Percentiles rank a stretch among this genome's conserved stretches.
These are phyloP conservation scores for Arthrobotrys iridis DNA, from an alignment of 2,329 filamentous ascomycete genomes.

Conservation along the genomic window DNA sequence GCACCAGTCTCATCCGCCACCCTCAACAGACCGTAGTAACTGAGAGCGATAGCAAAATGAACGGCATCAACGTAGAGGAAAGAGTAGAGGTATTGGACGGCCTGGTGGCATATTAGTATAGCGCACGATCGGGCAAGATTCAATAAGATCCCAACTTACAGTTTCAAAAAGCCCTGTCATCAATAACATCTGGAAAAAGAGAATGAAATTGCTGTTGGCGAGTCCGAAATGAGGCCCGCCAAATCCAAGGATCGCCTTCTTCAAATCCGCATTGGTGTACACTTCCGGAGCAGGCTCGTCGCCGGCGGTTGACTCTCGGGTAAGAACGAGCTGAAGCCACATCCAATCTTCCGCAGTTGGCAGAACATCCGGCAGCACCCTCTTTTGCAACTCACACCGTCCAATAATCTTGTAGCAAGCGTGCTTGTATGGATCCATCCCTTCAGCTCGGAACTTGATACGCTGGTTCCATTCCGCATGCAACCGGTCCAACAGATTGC, in stretches of 20 bases:
- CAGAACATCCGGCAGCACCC: constrained; percentile 71
- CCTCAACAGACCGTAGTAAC: constrained; percentile 87
- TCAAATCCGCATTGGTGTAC: constrained; percentile 74
- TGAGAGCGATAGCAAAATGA: constrained; percentile 89
- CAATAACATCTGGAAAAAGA: constrained; percentile 83
- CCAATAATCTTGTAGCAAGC: constrained; percentile 98
- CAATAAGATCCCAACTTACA: constrained; percentile 33
- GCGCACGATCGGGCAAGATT: neutral
- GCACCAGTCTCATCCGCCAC: constrained; percentile 63
- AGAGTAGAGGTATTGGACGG: constrained; percentile 86
- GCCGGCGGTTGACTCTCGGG: constrained; percentile 72
- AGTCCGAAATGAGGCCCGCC: constrained; percentile 84
- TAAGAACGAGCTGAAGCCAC: constrained; percentile 77
- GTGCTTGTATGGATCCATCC: constrained; percentile 93
- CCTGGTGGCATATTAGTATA: constrained; percentile 64
- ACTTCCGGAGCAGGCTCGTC: constrained; percentile 74
- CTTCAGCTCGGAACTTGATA: constrained; percentile 82
- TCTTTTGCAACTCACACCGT: constrained; percentile 74
- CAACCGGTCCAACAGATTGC: constrained; percentile 84
- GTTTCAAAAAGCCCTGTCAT: constrained; percentile 86
- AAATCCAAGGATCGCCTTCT: constrained; percentile 84
- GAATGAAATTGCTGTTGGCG: constrained; percentile 79
- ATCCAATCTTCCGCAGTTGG: constrained; percentile 76
- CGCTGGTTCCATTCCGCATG: constrained; percentile 89
- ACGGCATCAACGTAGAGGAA: constrained; percentile 93